phyloP scores from a whole-genome alignment of 148 eudicot genomes.

The Rhododendron molle region DNA sequence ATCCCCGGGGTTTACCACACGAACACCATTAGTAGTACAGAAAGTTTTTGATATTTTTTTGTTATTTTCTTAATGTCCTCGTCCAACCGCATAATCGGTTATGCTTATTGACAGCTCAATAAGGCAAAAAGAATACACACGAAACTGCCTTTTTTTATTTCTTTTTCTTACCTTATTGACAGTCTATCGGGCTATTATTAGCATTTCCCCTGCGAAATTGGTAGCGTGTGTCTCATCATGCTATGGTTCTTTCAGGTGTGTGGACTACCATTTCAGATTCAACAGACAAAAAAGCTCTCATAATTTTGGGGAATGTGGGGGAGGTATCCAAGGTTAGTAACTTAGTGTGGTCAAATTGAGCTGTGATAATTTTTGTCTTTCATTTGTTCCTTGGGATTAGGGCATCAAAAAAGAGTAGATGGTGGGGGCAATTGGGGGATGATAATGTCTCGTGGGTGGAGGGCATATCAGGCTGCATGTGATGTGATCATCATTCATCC shows the following conservation, averaged over 20 bases:
- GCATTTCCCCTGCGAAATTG: background rate
- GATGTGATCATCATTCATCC: background rate
- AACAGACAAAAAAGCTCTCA: background rate
- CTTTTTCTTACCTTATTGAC: too few relatives aligned
- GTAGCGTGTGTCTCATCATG: background rate
- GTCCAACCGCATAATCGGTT: background rate
- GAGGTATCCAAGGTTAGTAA: slow-evolving; percentile 4
- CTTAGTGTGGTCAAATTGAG: background rate
- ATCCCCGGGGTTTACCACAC: too few relatives aligned
- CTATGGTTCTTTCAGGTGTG: background rate
- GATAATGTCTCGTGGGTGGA: slow-evolving; percentile 3
- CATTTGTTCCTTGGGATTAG: background rate
- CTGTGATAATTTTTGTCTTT: background rate
- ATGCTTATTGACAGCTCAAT: too few relatives aligned
- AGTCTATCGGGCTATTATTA: too few relatives aligned
- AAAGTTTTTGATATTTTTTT: background rate
- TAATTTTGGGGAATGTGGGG: background rate
- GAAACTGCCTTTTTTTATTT: too few relatives aligned
- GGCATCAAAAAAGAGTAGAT: background rate
- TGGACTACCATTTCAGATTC: background rate
- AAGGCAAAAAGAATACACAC: too few relatives aligned
- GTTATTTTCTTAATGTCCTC: background rate
- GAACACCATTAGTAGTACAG: too few relatives aligned
- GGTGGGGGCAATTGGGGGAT: slow-evolving; percentile 1
- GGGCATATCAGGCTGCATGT: background rate